Conservation (phyloP, 2,329 filamentous ascomycete species). For the Curvularia sp. region DNA sequence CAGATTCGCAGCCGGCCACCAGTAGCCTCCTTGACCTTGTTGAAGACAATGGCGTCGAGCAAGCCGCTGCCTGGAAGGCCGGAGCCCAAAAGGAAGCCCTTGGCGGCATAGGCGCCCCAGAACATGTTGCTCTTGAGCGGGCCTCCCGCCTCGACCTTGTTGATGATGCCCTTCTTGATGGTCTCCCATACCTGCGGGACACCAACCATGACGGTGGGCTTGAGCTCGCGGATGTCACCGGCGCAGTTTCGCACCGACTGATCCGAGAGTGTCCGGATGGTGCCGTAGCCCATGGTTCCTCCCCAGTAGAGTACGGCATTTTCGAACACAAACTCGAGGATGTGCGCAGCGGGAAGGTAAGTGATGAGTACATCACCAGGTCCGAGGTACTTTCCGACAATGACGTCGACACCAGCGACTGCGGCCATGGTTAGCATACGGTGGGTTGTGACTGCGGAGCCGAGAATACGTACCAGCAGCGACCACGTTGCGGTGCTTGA, state of each 20-base stretch:
- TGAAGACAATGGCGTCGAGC: slow-evolving; percentile 86
- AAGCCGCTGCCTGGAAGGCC: slow-evolving; percentile 71
- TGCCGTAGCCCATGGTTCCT: slow-evolving; percentile 91
- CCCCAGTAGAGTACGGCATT: slow-evolving; percentile 89
- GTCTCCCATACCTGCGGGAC: slow-evolving; percentile 98
- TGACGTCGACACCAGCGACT: slow-evolving; percentile 79
- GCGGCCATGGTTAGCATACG: slow-evolving; percentile 20
- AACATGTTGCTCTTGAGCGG: slow-evolving; percentile 79
- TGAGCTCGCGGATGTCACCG: slow-evolving; percentile 92
- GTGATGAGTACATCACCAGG: slow-evolving; percentile 81
- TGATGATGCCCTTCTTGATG: slow-evolving; percentile 90
- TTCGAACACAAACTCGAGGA: slow-evolving; percentile 95
- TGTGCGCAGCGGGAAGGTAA: slow-evolving; percentile 93
- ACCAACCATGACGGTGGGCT: slow-evolving; percentile 87
- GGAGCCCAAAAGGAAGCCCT: slow-evolving; percentile 65
- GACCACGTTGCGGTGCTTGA: slow-evolving; percentile 80
- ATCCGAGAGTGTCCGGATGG: slow-evolving; percentile 87
- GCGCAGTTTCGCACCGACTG: slow-evolving; percentile 84
- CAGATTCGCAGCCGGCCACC: slow-evolving; percentile 87
- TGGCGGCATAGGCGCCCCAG: slow-evolving; percentile 69
- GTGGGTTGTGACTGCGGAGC: neutral
- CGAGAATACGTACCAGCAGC: slow-evolving; percentile 69
- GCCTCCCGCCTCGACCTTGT: slow-evolving; percentile 75
- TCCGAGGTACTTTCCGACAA: slow-evolving; percentile 79
- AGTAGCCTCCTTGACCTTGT: slow-evolving; percentile 87